These are phyloP conservation scores for Eucalyptus curtisii DNA, from an alignment of 345 rosid species.

Conservation along the genomic window DNA sequence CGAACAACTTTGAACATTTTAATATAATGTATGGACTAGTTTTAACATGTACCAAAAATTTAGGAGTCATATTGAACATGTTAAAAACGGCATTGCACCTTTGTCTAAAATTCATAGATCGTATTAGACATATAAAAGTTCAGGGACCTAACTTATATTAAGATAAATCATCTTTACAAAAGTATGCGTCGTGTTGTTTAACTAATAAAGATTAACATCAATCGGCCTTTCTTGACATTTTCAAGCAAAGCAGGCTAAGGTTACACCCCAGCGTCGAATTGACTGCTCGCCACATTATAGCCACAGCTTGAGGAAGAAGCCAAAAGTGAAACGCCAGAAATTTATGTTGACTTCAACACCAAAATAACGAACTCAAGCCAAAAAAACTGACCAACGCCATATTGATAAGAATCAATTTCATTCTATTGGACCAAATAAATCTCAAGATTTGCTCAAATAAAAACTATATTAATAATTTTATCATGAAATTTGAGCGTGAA, in stretches of 20 bases:
- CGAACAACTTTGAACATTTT: rapidly evolving
- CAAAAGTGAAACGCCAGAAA: neutral
- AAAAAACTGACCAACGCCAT: neutral
- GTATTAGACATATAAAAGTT: neutral
- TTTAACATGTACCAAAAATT: too few relatives aligned
- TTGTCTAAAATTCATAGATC: too few relatives aligned
- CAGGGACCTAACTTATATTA: rapidly evolving
- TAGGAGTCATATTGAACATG: too few relatives aligned
- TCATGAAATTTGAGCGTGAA: neutral
- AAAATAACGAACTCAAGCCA: neutral
- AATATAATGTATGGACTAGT: too few relatives aligned
- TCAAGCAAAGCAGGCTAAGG: neutral
- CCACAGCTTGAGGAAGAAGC: neutral
- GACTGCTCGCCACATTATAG: neutral
- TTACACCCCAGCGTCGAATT: neutral
- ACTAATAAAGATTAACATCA: neutral
- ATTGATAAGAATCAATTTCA: neutral
- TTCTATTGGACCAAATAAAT: neutral
- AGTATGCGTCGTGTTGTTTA: neutral
- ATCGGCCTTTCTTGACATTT: neutral
- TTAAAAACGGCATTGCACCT: rapidly evolving
- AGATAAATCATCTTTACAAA: neutral
- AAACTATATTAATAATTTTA: neutral
- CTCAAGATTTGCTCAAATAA: neutral
- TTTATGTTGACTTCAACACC: neutral